Evolutionary conservation across 2,329 filamentous ascomycete species (phyloP), one percentile per base, ranked within the genome.

Genomic region (Aspergillus sp.): DNA sequence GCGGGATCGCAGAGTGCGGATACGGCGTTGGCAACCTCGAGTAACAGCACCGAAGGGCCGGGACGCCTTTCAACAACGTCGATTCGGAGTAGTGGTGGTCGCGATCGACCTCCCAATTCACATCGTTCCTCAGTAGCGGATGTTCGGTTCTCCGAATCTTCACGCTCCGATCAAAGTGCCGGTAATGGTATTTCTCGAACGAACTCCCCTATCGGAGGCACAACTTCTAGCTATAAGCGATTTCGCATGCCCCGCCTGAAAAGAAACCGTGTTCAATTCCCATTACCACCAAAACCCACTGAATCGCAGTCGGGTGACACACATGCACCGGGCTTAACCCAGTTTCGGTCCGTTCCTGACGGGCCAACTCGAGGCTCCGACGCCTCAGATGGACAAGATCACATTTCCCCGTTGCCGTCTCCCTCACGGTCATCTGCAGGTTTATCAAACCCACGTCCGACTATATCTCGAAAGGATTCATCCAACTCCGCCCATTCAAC

Each of bases 161-260:
- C 92, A 2, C 85, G 90, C 64, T 97, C 93, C 27, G 93, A 97
- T 73, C 90, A 85, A 45, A 96, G 90, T 75, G 90, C 88, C 15
- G 86, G 82, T 43, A 88, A 83, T 64, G 79, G 80, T 41, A 77
- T 85, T 50, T 84, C 84, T 73, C 82, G 81, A 49, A 83, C 78
- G 62, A 83, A 81, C 53, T 87, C 81, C 45, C 87, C 85, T 6
- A 88, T 86, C 11, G 85, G 90, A 62, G 86, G 83, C 9, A 77
- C 83, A 81, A 39, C 44, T 31, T 84, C 85, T 6, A 87, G 84
- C 37, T 89, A 83, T 21, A 88, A 88, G 24, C 91, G 96, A 70
- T 96, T 97, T 72, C 87, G 87, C 57, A 81, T 98, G 62, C 86
- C 88, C 35, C 88, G 91, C 52, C 84, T 91, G 62, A 90, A 86